Conservation (phyloP, 257 asterid genomes). For the Solanum pennellii region DNA sequence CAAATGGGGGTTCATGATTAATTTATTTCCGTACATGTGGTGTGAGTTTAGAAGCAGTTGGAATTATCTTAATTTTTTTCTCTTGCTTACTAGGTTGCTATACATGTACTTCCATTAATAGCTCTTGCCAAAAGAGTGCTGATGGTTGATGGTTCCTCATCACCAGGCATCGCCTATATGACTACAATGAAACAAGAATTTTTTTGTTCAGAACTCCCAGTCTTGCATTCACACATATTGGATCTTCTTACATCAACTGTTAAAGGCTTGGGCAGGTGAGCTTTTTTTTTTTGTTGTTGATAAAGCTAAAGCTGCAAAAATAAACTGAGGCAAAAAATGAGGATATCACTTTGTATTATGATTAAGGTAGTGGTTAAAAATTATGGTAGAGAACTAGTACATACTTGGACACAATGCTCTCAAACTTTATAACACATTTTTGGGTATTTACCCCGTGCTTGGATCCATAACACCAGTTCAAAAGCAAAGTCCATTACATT, state of each 20-base stretch:
- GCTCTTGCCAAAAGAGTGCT: constrained; percentile 68
- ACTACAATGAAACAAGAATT: constrained; percentile 51
- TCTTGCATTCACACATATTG: constrained; percentile 50
- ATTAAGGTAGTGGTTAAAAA: not conserved
- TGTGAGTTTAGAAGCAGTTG: not conserved
- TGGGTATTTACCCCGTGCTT: not conserved
- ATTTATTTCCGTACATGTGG: not conserved
- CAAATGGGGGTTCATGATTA: not conserved
- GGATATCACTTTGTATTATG: not conserved
- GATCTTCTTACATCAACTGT: constrained; percentile 60
- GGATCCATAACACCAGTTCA: not conserved
- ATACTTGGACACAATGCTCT: not conserved
- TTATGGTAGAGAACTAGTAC: not conserved
- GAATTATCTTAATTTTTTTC: not conserved
- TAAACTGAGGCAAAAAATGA: not conserved
- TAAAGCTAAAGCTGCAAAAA: not conserved
- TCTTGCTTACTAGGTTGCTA: constrained; percentile 45
- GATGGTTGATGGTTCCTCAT: constrained; percentile 62
- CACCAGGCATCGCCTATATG: constrained; percentile 39
- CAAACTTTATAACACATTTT: not conserved
- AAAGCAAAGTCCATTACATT: not conserved
- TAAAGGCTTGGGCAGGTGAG: constrained; percentile 63
- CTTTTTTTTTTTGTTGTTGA: not conserved
- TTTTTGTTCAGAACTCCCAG: constrained; percentile 66
- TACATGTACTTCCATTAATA: constrained; percentile 49